phyloP scores from a whole-genome alignment of 2,329 filamentous ascomycete genomes.

The Elsinoe perseae region DNA sequence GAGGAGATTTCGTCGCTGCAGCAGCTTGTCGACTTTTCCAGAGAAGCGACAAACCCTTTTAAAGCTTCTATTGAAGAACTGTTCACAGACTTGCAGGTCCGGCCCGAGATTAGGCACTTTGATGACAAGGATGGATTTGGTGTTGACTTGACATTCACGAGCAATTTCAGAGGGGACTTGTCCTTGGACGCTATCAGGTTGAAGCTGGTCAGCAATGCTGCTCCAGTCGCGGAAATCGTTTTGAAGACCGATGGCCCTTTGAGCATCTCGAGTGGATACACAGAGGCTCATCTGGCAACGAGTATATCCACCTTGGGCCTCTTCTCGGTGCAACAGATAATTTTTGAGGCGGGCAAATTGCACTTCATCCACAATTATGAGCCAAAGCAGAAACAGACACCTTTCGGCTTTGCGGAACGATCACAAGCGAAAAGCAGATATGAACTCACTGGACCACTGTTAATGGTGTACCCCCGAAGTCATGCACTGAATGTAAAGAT shows the following conservation, averaged over 20 bases:
- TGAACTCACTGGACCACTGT: conserved; percentile 31
- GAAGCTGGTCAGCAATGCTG: conserved; percentile 51
- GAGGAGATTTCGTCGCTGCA: conserved; percentile 24
- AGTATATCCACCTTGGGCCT: conserved; percentile 61
- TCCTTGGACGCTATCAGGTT: conserved; percentile 58
- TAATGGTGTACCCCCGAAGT: conserved; percentile 65
- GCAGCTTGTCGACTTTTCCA: conserved; percentile 43
- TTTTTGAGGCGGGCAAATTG: conserved; percentile 57
- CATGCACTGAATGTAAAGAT: conserved; percentile 63
- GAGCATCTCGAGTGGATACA: conserved; percentile 50
- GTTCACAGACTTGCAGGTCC: conserved; percentile 62
- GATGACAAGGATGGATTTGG: conserved; percentile 67
- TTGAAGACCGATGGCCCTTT: conserved; percentile 45
- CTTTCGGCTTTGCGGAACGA: conserved; percentile 41
- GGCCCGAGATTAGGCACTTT: conserved; percentile 61
- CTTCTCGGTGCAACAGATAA: conserved; percentile 67
- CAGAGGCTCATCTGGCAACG: conserved; percentile 29
- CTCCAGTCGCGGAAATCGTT: conserved; percentile 59
- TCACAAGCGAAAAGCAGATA: conserved; percentile 36
- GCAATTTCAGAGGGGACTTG: conserved; percentile 64
- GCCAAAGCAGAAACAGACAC: conserved; percentile 39
- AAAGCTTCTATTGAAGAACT: conserved; percentile 63
- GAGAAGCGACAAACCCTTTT: conserved; percentile 51
- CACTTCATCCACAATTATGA: conserved; percentile 58
- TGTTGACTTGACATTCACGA: conserved; percentile 59